Conservation (phyloP, 164 flowering plant genomes). For the Vitis rupestris region DNA sequence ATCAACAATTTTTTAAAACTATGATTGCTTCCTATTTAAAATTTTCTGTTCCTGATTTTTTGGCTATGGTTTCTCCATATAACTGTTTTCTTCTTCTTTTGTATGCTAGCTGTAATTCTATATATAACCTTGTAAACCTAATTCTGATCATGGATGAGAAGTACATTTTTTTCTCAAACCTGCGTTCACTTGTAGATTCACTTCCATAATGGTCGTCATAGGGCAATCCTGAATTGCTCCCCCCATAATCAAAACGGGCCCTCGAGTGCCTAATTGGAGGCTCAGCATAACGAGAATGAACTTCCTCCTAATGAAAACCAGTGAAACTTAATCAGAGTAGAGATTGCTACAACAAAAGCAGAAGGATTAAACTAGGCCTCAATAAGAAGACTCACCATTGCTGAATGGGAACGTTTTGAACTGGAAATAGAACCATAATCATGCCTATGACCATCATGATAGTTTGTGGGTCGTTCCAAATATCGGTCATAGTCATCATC, state of each 20-base stretch:
- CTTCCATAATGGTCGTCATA: conserved; percentile 20
- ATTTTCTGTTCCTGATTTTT: too few relatives aligned
- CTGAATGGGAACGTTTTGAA: conserved; percentile 23
- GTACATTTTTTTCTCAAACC: too few relatives aligned
- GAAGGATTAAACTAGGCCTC: neutral
- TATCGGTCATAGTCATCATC: conserved; percentile 22
- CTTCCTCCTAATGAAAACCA: conserved; percentile 22
- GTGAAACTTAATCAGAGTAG: conserved; percentile 2
- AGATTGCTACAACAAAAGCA: neutral
- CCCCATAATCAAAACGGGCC: conserved; percentile 21
- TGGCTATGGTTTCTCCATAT: too few relatives aligned
- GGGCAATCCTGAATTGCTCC: conserved; percentile 10
- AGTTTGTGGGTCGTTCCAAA: conserved; percentile 20
- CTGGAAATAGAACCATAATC: conserved; percentile 24
- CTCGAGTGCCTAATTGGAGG: conserved; percentile 18
- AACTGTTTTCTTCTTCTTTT: too few relatives aligned
- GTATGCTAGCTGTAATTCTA: too few relatives aligned
- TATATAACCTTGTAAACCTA: too few relatives aligned
- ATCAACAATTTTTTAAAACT: too few relatives aligned
- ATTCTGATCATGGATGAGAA: too few relatives aligned
- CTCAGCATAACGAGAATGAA: conserved; percentile 23
- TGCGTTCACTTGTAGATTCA: conserved; percentile 15
- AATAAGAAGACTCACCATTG: conserved; percentile 7
- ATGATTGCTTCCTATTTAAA: too few relatives aligned
- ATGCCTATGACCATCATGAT: conserved; percentile 21